Percentiles rank a stretch among this genome's conserved stretches.
phyloP scores from a whole-genome alignment of 176 grass and related monocot species.

The Cymbopogon citratus region DNA sequence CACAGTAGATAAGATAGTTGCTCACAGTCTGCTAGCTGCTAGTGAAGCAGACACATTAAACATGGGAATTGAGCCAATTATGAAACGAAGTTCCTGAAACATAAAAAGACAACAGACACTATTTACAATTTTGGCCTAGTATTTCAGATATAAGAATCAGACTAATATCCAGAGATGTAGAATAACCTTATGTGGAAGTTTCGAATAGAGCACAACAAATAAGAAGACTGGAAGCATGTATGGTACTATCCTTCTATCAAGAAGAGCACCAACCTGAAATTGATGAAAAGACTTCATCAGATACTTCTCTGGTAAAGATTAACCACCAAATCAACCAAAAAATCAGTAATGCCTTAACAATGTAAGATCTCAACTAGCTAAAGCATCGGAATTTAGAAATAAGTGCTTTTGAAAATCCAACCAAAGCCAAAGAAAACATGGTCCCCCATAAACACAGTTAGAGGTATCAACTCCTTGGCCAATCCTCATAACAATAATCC shows the following conservation, averaged over 20 bases:
- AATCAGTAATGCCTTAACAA: too few species aligned
- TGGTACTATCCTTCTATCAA: conserved; percentile 78
- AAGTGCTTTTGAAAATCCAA: background rate
- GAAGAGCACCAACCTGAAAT: conserved; percentile 63
- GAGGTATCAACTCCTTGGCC: too few species aligned
- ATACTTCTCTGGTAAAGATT: background rate
- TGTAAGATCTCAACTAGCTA: background rate
- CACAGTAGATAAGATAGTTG: conserved; percentile 13
- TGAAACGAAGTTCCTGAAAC: conserved; percentile 83
- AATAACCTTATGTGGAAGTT: conserved; percentile 91
- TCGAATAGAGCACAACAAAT: conserved; percentile 95
- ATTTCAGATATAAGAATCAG: conserved; percentile 2
- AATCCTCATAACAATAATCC: background rate
- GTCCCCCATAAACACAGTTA: too few species aligned
- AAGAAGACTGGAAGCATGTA: conserved; percentile 76
- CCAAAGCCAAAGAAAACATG: background rate
- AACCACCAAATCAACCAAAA: background rate
- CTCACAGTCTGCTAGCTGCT: conserved; percentile 82
- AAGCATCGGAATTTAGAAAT: too few species aligned
- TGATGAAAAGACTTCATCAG: conserved; percentile 17
- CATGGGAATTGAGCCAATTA: conserved; percentile 80
- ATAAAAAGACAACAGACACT: conserved; percentile 22
- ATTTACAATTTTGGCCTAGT: background rate
- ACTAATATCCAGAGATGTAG: conserved; percentile 6
- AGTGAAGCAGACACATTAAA: conserved; percentile 87